Evolutionary conservation across 345 rosid genomes (phyloP).

Genomic region (Kernera saxatilis): DNA sequence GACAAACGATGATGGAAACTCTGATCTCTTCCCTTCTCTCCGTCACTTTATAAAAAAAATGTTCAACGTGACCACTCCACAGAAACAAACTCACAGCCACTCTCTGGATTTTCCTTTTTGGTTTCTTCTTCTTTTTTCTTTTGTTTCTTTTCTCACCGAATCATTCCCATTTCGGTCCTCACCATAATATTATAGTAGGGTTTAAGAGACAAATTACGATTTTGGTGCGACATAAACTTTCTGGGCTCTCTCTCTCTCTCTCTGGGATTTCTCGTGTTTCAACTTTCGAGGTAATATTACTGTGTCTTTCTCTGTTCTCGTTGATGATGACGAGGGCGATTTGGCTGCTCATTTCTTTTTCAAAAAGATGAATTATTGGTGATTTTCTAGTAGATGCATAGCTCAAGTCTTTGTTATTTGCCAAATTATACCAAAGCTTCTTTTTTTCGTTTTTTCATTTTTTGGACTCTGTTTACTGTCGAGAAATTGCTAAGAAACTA

Average conservation of each 20-base stretch:
- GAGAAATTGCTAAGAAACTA: too few relatives aligned
- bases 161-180: background rate
- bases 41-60: background rate
- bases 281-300: constrained; percentile 1
- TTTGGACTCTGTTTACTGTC: background rate
- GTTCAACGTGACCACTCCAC: background rate
- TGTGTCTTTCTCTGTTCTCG: background rate
- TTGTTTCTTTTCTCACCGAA: background rate
- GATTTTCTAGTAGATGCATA: background rate
- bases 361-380: background rate
- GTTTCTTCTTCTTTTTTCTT: background rate
- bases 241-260: background rate
- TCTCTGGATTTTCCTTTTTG: background rate
- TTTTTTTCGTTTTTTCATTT: background rate
- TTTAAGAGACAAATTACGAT: background rate
- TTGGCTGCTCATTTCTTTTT: background rate
- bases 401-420: background rate
- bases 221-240: background rate
- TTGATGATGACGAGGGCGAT: background rate
- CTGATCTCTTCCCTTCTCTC: background rate
- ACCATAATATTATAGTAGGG: background rate
- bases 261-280: background rate
- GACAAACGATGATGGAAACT: background rate
- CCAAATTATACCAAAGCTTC: background rate
- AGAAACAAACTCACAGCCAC: background rate